phyloP scores from a whole-genome alignment of 768 basidiomycete species.

The Podaxis rugospora region DNA sequence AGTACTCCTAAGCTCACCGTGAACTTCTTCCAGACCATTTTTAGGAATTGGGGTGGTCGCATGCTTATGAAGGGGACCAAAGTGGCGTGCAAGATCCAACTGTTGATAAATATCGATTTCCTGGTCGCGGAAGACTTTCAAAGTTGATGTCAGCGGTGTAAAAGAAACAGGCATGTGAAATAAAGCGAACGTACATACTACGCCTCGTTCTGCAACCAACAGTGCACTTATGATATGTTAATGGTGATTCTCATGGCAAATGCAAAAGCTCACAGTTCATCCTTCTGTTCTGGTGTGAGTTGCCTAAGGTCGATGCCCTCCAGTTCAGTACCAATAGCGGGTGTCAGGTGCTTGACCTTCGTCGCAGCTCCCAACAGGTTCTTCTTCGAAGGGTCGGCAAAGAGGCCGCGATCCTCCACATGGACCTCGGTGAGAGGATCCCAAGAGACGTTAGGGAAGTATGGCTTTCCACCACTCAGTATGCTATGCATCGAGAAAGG shows the following conservation, averaged over 20 bases:
- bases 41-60: conserved; percentile 77
- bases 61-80: conserved; percentile 77
- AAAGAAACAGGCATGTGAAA: background rate
- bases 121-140: conserved; percentile 70
- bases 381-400: conserved; percentile 68
- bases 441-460: conserved; percentile 61
- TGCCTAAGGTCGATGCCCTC: conserved; percentile 69
- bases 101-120: conserved; percentile 65
- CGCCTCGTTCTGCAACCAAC: conserved; percentile 70
- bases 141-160: background rate
- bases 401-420: conserved; percentile 65
- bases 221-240: conserved; percentile 43
- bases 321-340: conserved; percentile 73
- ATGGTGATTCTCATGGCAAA: conserved; percentile 5
- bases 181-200: conserved; percentile 52
- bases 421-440: conserved; percentile 52
- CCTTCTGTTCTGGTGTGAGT: conserved; percentile 63
- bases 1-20: conserved; percentile 33
- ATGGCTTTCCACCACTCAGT: conserved; percentile 38
- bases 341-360: conserved; percentile 66
- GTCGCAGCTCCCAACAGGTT: conserved; percentile 57
- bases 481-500: background rate
- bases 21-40: conserved; percentile 72
- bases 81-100: conserved; percentile 67
- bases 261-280: conserved; percentile 61